Evolutionary conservation across 768 basidiomycete genomes (phyloP), one percentile per base, ranked within the genome.

Genomic region (Leccinum broughii): DNA sequence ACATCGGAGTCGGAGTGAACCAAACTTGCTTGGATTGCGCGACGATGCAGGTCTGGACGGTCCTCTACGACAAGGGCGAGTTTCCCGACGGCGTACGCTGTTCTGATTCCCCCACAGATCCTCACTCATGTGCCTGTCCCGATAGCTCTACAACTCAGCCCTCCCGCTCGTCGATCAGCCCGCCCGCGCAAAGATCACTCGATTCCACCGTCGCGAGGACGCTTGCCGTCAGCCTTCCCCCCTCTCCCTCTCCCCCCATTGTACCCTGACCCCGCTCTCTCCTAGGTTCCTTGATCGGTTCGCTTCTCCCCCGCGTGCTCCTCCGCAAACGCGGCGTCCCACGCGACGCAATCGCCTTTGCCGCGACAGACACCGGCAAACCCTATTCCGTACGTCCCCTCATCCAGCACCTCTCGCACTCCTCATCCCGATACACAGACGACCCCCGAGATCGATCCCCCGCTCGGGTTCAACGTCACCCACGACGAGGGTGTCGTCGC

Each of bases 401-500:
- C 44, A 30, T 39, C 6, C 34, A 44, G 56, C 41, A 53, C 37
- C 9, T 39, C n/a, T 50, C n/a, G 52, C 53, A 44, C 41, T 10
- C 41, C n/a, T 44, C 41, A n/a, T 35, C n/a, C 41, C 60, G 13
- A n/a, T 30, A n/a, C 35, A 11, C 67, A 87, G 86, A 77, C 76
- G 4, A 76, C 79, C 7, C 76, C 79, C 26, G 72, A 67, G 14
- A 55, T 81, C 61, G 67, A 80, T 60, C 82, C 82, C n/a, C 81
- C 84, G 2, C 78, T 94, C 48, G 89, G 81, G 0, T 94, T 83
- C 77, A 95, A 94, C 70, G 78, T 94, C 55, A 85, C 92, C 22
- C 92, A 95, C 69, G 93, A 95, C 71, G 88, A 86, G 66, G 81
- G 80, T 3, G 68, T 90, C 26, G 77, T 94, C 57, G 89, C 83